Evolutionary conservation across 768 basidiomycete genomes (phyloP).

Genomic region (Lactifluus subvellereus): DNA sequence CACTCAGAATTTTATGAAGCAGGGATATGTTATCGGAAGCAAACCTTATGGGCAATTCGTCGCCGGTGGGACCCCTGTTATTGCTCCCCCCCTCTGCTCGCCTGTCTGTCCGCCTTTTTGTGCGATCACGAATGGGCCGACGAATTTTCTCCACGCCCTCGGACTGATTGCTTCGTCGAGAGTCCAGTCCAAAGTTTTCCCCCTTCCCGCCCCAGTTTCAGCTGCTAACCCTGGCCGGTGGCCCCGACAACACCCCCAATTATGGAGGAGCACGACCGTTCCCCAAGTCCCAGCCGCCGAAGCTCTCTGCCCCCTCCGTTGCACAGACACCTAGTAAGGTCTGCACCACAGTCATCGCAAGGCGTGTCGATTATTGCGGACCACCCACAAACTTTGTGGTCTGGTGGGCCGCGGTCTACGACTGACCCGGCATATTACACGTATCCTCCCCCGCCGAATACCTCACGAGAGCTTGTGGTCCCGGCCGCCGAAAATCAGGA

Average conservation of each 20-base stretch:
- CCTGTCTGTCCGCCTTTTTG: conserved; percentile 5
- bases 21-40: conserved; percentile 30
- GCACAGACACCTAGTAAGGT: conserved; percentile 38
- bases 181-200: conserved; percentile 7
- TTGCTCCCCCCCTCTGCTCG: conserved; percentile 6
- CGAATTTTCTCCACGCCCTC: conserved; percentile 10
- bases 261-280: conserved; percentile 18
- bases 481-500: background rate
- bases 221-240: conserved; percentile 1
- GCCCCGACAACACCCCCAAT: conserved; percentile 3
- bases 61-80: conserved; percentile 20
- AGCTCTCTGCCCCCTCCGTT: conserved; percentile 51
- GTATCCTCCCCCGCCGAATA: conserved; percentile 23
- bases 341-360: conserved; percentile 20
- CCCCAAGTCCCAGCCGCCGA: conserved; percentile 29
- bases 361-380: background rate
- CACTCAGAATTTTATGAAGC: conserved; percentile 25
- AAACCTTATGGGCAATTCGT: conserved; percentile 30
- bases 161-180: conserved; percentile 18
- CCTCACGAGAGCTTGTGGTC: background rate
- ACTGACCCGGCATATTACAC: conserved; percentile 29
- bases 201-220: conserved; percentile 3
- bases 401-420: conserved; percentile 18
- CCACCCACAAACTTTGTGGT: conserved; percentile 3
- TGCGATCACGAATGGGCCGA: conserved; percentile 17